phyloP scores from a whole-genome alignment of 305 asterid genomes.

The Salvia sclarea region DNA sequence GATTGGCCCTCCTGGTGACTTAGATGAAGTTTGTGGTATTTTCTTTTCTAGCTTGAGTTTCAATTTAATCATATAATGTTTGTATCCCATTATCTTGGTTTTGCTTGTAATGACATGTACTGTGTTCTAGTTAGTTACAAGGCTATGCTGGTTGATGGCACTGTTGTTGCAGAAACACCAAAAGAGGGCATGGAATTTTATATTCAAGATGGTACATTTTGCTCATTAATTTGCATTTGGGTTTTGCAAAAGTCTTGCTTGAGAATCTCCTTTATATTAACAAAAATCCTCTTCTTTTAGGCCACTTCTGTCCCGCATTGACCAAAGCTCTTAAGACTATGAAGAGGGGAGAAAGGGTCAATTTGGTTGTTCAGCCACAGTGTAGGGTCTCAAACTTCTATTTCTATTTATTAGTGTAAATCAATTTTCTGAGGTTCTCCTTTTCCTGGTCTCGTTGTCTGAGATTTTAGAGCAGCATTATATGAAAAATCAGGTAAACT shows the following conservation, averaged over 20 bases:
- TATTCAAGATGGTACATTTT: constrained; percentile 59
- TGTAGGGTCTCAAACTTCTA: constrained; percentile 44
- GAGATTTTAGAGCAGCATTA: constrained; percentile 19
- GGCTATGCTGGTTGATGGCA: constrained; percentile 52
- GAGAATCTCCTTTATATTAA: constrained; percentile 7
- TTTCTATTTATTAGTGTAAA: background rate
- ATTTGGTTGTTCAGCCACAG: constrained; percentile 59
- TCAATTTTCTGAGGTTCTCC: background rate
- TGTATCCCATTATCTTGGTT: constrained; percentile 16
- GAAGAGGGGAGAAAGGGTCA: constrained; percentile 65
- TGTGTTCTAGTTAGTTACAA: constrained; percentile 54
- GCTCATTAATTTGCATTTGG: constrained; percentile 2
- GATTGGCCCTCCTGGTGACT: constrained; percentile 65
- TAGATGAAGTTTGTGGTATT: constrained; percentile 70
- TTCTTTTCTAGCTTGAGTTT: background rate
- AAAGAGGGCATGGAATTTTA: constrained; percentile 65
- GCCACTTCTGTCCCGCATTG: constrained; percentile 64
- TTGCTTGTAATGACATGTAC: constrained; percentile 19
- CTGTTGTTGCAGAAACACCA: constrained; percentile 52
- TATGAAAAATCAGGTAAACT: background rate
- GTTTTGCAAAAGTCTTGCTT: background rate
- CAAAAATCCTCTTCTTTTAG: constrained; percentile 38
- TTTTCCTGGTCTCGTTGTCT: background rate
- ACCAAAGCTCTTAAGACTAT: constrained; percentile 71
- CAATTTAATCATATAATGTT: background rate